Evolutionary conservation across 208 protist species (phyloP).

Genomic region (Crithidia mellificae): DNA sequence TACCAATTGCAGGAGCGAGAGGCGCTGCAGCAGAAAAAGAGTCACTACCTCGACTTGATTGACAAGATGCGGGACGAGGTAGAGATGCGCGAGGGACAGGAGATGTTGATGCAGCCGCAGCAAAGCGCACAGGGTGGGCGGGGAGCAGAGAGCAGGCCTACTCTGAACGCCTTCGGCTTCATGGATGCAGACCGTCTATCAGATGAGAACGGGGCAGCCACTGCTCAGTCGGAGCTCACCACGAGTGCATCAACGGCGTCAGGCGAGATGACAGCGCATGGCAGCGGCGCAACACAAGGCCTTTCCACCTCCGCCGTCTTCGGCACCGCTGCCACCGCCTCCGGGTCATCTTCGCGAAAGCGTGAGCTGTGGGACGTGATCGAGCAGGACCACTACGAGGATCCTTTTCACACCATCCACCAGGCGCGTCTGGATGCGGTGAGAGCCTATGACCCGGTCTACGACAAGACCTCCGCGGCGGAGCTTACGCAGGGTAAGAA

Average conservation of each 20-base stretch:
- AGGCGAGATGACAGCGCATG: neutral
- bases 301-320: neutral
- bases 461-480: slow-evolving; percentile 48
- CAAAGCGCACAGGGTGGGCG: neutral
- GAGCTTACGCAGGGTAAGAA: slow-evolving; percentile 75
- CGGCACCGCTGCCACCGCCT: neutral
- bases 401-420: slow-evolving; percentile 76
- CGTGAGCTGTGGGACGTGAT: slow-evolving; percentile 63
- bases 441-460: slow-evolving; percentile 65
- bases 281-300: neutral
- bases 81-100: slow-evolving; percentile 74
- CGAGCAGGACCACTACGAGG: slow-evolving; percentile 70
- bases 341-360: slow-evolving; percentile 19
- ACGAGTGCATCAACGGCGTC: neutral
- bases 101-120: slow-evolving; percentile 47
- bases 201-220: too few relatives aligned
- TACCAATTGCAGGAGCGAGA: slow-evolving; percentile 72
- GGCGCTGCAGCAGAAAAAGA: slow-evolving; percentile 51
- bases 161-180: slow-evolving; percentile 71
- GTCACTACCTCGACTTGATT: slow-evolving; percentile 63
- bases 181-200: slow-evolving; percentile 52
- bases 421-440: slow-evolving; percentile 83
- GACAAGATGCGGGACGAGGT: slow-evolving; percentile 65
- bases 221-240: neutral
- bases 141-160: slow-evolving; percentile 4